Conservation (phyloP, 2,329 filamentous ascomycete species). For the Amauroascus niger region DNA sequence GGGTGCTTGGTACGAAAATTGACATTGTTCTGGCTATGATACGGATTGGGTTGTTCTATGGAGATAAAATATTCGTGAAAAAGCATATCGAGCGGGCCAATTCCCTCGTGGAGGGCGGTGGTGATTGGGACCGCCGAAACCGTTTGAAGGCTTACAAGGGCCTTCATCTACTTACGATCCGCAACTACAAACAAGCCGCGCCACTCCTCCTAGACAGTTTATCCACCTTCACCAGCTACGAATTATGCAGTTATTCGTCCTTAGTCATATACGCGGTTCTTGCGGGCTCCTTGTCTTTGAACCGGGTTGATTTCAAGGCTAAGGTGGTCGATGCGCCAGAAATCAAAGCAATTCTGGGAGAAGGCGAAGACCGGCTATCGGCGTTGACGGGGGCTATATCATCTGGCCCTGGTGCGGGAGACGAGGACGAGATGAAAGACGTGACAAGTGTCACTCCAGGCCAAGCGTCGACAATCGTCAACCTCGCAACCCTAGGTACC, state of each 20-base stretch:
- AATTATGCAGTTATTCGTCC: conserved; percentile 91
- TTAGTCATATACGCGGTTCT: conserved; percentile 94
- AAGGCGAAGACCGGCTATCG: conserved; percentile 76
- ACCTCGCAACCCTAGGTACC: conserved; percentile 72
- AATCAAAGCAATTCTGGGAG: conserved; percentile 91
- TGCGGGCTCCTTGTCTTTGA: conserved; percentile 84
- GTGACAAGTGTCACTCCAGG: conserved; percentile 31
- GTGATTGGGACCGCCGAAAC: conserved; percentile 97
- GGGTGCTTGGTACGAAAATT: conserved; percentile 92
- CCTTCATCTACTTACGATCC: conserved; percentile 81
- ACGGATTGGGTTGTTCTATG: conserved; percentile 90
- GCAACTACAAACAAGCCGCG: conserved; percentile 80
- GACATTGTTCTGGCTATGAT: conserved; percentile 94
- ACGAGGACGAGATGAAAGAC: conserved; percentile 67
- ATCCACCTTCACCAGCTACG: conserved; percentile 96
- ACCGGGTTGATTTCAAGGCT: conserved; percentile 96
- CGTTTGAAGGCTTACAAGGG: conserved; percentile 98
- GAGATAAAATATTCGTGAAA: conserved; percentile 83
- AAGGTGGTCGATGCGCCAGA: conserved; percentile 98
- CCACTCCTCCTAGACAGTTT: conserved; percentile 92
- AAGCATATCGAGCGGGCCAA: conserved; percentile 87
- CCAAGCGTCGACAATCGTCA: conserved; percentile 62
- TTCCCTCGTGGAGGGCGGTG: conserved; percentile 82
- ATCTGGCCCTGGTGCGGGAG: conserved; percentile 64
- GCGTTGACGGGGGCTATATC: conserved; percentile 72